Evolutionary conservation across 2,329 filamentous ascomycete genomes (phyloP), one percentile per base, ranked within the genome.

Genomic region (Pseudogymnoascus sp.): DNA sequence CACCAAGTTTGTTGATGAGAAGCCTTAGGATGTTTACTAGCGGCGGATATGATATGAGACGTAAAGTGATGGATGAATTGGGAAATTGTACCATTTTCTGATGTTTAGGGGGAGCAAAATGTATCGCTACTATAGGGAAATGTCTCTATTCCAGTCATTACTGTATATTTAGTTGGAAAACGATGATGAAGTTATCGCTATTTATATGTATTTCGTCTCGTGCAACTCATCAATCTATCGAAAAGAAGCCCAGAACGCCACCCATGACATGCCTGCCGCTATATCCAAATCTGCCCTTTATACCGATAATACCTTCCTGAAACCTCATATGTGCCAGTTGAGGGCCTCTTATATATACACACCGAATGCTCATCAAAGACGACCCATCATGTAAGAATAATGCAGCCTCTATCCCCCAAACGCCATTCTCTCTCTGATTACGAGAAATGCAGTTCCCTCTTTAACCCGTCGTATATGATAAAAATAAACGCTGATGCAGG

Each of bases 401-500:
- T 54, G 47, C n/a, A 54, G 47, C 47, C 47, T 54, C 47, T 54
- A 54, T 54, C 28, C 28, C 28, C 47, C 25, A 54, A 54, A 54
- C 47, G 47, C 47, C 58, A 7, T 66, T 64, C 41, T 9, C 11
- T n/a, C 11, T n/a, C 28, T 38, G 50, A 6, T 28, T 59, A 75
- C 62, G 76, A 74, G 66, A 83, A 68, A 35, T 82, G 79, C 69
- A 94, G 81, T 67, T 85, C 78, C 65, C 79, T 81, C 77, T 92
- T 92, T 73, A 99, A 74, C 12, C 86, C 88, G 75, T 97, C 94
- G 72, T 92, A 97, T 64, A 97, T 86, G 64, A 94, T 92, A 71
- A 99, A 99, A 63, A 99, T 99, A 71, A 97, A 92, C 6, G 94
- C 94, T n/a, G 92, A 97, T 74, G 92, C 97, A 2, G 94, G 94